Conservation (phyloP, 2,329 filamentous ascomycete species). For the Aureobasidium zeae region DNA sequence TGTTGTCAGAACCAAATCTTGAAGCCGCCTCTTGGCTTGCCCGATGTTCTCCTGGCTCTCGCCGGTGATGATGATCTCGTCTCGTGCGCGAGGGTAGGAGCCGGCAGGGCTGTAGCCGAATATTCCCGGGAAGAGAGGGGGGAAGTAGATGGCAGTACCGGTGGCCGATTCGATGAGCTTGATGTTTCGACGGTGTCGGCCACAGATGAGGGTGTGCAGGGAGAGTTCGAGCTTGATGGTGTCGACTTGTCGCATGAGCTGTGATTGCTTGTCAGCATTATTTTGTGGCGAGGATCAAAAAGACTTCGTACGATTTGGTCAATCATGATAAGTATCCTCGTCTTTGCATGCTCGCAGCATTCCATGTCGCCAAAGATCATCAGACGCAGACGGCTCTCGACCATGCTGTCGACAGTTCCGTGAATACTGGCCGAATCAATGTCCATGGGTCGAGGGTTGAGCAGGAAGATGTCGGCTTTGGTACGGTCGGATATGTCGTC, state of each 20-base stretch:
- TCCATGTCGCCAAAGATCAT: slow-evolving; percentile 93
- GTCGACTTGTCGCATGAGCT: slow-evolving; percentile 69
- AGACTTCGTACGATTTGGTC: slow-evolving; percentile 66
- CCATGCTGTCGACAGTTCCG: slow-evolving; percentile 68
- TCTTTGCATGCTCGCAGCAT: slow-evolving; percentile 94
- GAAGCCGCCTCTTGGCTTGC: slow-evolving; percentile 81
- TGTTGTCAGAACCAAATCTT: slow-evolving; percentile 70
- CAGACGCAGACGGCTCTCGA: slow-evolving; percentile 82
- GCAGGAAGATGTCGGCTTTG: slow-evolving; percentile 90
- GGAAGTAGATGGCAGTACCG: slow-evolving; percentile 96
- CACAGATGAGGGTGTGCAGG: slow-evolving; percentile 85
- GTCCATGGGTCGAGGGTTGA: slow-evolving; percentile 71
- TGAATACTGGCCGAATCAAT: slow-evolving; percentile 69
- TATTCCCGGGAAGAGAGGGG: slow-evolving; percentile 82
- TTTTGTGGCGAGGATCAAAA: slow-evolving; percentile 19
- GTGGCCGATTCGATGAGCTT: slow-evolving; percentile 94
- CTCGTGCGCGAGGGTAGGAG: slow-evolving; percentile 64
- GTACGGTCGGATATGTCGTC: slow-evolving; percentile 81
- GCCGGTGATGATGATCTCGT: slow-evolving; percentile 92
- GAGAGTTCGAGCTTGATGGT: slow-evolving; percentile 73
- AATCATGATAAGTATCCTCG: slow-evolving; percentile 90
- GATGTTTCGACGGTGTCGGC: slow-evolving; percentile 91
- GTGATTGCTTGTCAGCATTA: slow-evolving; percentile 18
- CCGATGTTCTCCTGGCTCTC: slow-evolving; percentile 76
- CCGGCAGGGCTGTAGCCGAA: slow-evolving; percentile 83